phyloP scores from a whole-genome alignment of 352 stramenopile species.

The Elongisporangium prolatum region DNA sequence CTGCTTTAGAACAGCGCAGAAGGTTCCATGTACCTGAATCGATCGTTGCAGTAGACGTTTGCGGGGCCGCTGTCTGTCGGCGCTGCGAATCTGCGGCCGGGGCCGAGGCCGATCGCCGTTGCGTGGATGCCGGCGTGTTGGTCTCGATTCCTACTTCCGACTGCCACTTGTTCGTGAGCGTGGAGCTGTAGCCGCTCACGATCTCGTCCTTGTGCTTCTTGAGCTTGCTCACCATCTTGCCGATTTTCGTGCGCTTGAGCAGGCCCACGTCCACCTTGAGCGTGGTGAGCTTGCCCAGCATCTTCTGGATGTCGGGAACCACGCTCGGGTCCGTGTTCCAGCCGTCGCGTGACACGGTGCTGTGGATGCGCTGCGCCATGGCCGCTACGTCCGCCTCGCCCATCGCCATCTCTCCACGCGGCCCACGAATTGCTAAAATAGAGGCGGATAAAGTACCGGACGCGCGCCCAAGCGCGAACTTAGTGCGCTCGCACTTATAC shows the following conservation, averaged over 20 bases:
- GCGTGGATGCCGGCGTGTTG: slow-evolving; percentile 8
- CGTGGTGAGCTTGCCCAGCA: slow-evolving; percentile 72
- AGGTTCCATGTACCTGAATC: neutral
- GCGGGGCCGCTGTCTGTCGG: no score
- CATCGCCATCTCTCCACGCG: slow-evolving; percentile 11
- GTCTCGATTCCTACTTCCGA: slow-evolving; percentile 49
- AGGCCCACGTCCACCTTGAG: slow-evolving; percentile 72
- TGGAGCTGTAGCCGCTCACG: slow-evolving; percentile 73
- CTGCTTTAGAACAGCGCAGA: neutral
- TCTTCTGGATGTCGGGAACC: slow-evolving; percentile 53
- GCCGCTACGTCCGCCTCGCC: slow-evolving; percentile 45
- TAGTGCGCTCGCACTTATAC: neutral
- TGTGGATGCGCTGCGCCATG: slow-evolving; percentile 73
- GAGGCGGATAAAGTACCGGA: neutral
- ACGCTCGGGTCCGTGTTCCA: slow-evolving; percentile 62
- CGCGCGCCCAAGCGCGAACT: neutral
- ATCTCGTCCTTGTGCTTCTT: slow-evolving; percentile 83
- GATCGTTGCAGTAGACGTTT: neutral
- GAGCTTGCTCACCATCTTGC: slow-evolving; percentile 78
- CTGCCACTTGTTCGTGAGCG: slow-evolving; percentile 85
- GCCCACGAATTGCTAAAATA: neutral
- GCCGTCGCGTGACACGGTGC: slow-evolving; percentile 48
- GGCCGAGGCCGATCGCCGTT: slow-evolving; percentile 2
- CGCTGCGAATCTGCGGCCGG: neutral
- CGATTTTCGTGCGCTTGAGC: slow-evolving; percentile 74